phyloP scores from a whole-genome alignment of 768 basidiomycete species.

The Paxillus involutus region DNA sequence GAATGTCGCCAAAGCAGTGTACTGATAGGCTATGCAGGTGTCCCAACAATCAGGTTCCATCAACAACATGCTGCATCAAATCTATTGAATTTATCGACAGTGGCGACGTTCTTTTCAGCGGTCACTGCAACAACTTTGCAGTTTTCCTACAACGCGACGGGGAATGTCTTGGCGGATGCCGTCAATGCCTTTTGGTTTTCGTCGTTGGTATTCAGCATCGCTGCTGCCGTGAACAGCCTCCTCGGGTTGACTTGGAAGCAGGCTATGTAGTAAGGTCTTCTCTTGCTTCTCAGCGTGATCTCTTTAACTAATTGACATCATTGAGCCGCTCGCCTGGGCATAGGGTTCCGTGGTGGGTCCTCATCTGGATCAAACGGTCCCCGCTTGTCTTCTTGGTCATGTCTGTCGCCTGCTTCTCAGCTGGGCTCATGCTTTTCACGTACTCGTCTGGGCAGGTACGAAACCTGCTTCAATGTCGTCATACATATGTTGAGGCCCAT shows the following conservation, averaged over 20 bases:
- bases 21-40: conserved; percentile 39
- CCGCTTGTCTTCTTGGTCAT: conserved; percentile 82
- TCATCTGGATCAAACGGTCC: conserved; percentile 84
- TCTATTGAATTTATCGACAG: conserved; percentile 50
- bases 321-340: conserved; percentile 52
- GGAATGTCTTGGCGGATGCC: conserved; percentile 36
- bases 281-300: conserved; percentile 4
- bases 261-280: conserved; percentile 50
- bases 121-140: conserved; percentile 53
- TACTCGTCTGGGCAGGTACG: conserved; percentile 72
- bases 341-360: conserved; percentile 57
- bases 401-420: conserved; percentile 81
- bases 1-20: conserved; percentile 15
- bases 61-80: conserved; percentile 52
- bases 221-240: conserved; percentile 53
- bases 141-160: conserved; percentile 40
- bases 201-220: conserved; percentile 54
- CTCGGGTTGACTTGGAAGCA: conserved; percentile 56
- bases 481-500: conserved; percentile 9
- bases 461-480: conserved; percentile 20
- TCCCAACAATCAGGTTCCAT: conserved; percentile 54
- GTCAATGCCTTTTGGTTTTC: conserved; percentile 58
- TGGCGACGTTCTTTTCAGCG: conserved; percentile 55
- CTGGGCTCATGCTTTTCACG: conserved; percentile 74
- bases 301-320: conserved; percentile 18